Base-by-base conservation (phyloP, 73 alveolate species). In the Tetrahymena thermophila region DNA sequence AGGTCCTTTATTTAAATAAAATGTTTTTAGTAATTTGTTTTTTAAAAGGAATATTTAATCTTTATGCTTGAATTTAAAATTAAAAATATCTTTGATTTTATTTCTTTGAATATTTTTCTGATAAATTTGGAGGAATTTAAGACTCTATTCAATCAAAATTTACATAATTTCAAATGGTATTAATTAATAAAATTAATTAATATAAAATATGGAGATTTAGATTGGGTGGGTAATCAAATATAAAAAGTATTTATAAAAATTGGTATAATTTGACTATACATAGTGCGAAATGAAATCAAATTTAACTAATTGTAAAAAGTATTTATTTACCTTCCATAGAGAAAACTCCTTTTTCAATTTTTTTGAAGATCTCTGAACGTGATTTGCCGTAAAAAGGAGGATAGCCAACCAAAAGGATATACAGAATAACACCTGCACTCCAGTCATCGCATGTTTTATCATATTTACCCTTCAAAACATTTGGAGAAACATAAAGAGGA, bases 401-500 rank as follows among this genome's bases (percentile, higher is more conserved):
- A 85, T 98, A 98, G 8, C 99, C 99, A 93, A 98, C 96, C 93
- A 98, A 96, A 84, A 98, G 94, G 93, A 98, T 96, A 96, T 97
- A 98, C 93, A 98, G 96, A 44, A 98, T 96, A 35, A 98, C 99
- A 19, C 99, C 99, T 34, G 98, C 97, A 56, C 99, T 97, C 99
- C 99, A 98, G 50, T 98, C 96, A 96, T 98, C 99, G 93, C 99
- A 98, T 96, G 98, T 96, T 95, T 97, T 98, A 94, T 98, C 99
- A 94, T 98, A 98, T 94, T 97, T 98, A 19, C 99, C 99, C 96
- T 98, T 96, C 85, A 98, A 94, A 10, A 98, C 99, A 94, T 98
- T 99, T 17, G 99, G 99, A 31, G 99, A 99, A 4, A 98, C 98
- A 95, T 98, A 98, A 71, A 98, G 98, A 21, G 99, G 99, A 8